Evolutionary conservation across 2,329 filamentous ascomycete genomes (phyloP), one percentile per base, ranked within the genome.

Genomic region (Escovopsis sp.): DNA sequence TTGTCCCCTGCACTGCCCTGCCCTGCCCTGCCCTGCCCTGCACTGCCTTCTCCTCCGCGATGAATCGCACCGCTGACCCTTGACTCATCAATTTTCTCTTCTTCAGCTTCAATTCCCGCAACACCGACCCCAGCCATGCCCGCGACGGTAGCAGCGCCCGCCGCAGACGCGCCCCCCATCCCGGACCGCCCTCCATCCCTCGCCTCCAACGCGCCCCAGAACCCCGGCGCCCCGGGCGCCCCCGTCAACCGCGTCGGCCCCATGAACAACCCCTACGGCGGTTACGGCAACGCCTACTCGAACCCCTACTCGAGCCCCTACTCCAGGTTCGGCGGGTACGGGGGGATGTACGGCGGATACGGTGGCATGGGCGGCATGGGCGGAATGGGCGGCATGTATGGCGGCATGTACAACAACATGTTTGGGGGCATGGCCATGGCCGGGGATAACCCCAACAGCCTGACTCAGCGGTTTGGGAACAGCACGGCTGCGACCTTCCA

Each of bases 401-500:
- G 58, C 24, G 91, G 41, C 35, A 49, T 49, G 46, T 47, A 47
- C 24, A 30, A 30, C 27, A 11, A 11, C 27, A 30, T 30, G 27
- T 30, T 30, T 4, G 64, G 65, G 14, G 64, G 62, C 35, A 65
- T 59, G 48, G 65, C 58, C 27, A 62, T 57, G 48, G 82, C 84
- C 4, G 48, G 47, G 25, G 93, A 93, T 58, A 86, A 94, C 59
- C 84, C 86, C 25, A 86, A 91, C 60, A 95, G 87, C 63, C 68
- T 98, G 59, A 95, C 89, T n/a, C 84, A 93, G 57, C 82, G 84
- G 41, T 95, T 96, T 69, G 85, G 80, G 58, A 88, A 94, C 61
- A 91, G 84, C 67, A 98, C 93, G 0, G 84, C 91, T 53, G 85
- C 89, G 10, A 98, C 91, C 0, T 98, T 98, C 57, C 91, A 96